Conservation (phyloP, 164 flowering plant genomes). For the Warburgia ugandensis region DNA sequence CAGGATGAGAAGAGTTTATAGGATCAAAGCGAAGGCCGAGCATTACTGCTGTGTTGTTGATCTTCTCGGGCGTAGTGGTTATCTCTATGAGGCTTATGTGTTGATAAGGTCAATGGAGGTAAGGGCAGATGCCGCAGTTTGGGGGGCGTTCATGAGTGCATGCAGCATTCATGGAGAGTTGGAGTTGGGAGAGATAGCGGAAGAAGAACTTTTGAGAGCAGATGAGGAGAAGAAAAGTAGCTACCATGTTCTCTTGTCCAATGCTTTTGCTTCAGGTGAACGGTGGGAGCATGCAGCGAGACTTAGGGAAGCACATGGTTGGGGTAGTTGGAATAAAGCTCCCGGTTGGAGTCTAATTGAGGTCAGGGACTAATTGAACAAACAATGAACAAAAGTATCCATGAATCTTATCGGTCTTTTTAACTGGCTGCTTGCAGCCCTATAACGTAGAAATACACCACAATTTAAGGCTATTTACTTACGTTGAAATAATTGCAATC, state of each 20-base stretch:
- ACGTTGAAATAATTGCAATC: too few species aligned
- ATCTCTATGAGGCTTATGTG: constrained; percentile 13
- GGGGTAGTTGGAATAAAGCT: constrained; percentile 2
- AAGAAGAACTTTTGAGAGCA: constrained; percentile 7
- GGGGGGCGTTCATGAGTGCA: constrained; percentile 12
- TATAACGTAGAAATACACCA: too few species aligned
- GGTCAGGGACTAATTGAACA: background rate
- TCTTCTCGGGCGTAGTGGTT: constrained; percentile 15
- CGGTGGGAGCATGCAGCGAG: constrained; percentile 10
- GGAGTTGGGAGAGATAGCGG: constrained; percentile 12
- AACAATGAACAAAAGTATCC: too few species aligned
- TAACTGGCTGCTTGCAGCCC: too few species aligned
- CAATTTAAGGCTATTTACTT: too few species aligned
- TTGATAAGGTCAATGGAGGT: constrained; percentile 12
- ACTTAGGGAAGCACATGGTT: constrained; percentile 4
- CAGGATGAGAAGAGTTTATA: constrained; percentile 8
- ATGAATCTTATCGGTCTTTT: too few species aligned
- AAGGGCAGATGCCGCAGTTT: constrained; percentile 6
- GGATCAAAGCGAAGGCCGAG: constrained; percentile 1
- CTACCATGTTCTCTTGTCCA: constrained; percentile 8
- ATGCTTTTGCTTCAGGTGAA: constrained; percentile 12
- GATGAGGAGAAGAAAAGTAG: constrained; percentile 1
- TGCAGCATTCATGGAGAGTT: constrained; percentile 14
- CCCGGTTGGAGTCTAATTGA: constrained; percentile 16
- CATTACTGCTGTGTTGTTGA: constrained; percentile 18